Percentiles rank a stretch among this genome's conserved stretches.
Conservation (phyloP, 2,329 filamentous ascomycete genomes). For the Arthrobotrys sinensis region DNA sequence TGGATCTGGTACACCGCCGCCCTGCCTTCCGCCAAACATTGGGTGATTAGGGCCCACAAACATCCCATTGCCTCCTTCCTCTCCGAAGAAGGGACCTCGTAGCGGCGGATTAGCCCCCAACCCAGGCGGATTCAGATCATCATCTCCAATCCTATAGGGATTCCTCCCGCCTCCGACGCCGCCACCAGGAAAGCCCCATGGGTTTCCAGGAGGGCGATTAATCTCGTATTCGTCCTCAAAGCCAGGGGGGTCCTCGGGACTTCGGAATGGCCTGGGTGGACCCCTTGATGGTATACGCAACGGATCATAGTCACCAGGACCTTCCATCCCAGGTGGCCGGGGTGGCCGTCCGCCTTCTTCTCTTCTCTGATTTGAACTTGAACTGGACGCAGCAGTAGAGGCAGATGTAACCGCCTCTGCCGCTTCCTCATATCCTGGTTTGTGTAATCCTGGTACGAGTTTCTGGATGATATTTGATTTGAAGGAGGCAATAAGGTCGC, state of each 20-base stretch:
- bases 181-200: constrained; percentile 66
- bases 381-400: constrained; percentile 19
- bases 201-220: constrained; percentile 75
- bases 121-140: constrained; percentile 89
- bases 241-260: constrained; percentile 82
- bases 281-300: constrained; percentile 70
- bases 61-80: constrained; percentile 80
- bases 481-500: constrained; percentile 79
- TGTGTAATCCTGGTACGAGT: constrained; percentile 81
- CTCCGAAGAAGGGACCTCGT: constrained; percentile 76
- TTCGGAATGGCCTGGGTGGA: constrained; percentile 74
- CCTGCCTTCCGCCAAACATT: constrained; percentile 77
- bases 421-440: constrained; percentile 81
- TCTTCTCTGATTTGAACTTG: constrained; percentile 33
- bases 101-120: constrained; percentile 89
- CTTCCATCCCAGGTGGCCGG: constrained; percentile 62
- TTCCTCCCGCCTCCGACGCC: constrained; percentile 70
- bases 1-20: constrained; percentile 64
- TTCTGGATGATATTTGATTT: constrained; percentile 87
- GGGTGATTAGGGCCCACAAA: constrained; percentile 96
- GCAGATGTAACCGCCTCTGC: constrained; percentile 53
- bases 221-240: constrained; percentile 96
- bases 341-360: constrained; percentile 26
- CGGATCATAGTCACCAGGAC: constrained; percentile 69
- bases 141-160: constrained; percentile 81